Evolutionary conservation across 176 grass and related monocot genomes (phyloP).

Genomic region (Zoysia japonica): DNA sequence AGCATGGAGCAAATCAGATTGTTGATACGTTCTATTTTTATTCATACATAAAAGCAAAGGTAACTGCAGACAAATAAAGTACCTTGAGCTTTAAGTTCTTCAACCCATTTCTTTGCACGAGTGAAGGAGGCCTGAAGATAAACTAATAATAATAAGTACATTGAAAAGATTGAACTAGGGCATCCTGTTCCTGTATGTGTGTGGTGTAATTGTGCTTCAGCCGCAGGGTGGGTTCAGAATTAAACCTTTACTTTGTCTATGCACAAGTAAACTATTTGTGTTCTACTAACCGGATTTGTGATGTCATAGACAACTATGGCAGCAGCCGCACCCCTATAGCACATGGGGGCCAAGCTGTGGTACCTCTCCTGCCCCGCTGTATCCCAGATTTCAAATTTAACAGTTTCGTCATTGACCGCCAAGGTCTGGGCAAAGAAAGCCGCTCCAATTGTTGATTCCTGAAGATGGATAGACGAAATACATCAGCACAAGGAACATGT

Average conservation of each 20-base stretch:
- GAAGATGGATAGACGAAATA: conserved; percentile 22
- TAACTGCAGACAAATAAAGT: conserved; percentile 22
- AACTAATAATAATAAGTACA: conserved; percentile 5
- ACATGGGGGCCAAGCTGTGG: conserved; percentile 97
- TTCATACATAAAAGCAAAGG: neutral
- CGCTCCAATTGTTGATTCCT: conserved; percentile 96
- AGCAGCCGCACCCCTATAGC: conserved; percentile 90
- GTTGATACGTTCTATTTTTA: neutral
- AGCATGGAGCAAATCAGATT: neutral
- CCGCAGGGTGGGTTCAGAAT: neutral
- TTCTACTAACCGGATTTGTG: conserved; percentile 72
- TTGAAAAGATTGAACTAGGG: neutral
- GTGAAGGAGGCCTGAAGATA: conserved; percentile 75
- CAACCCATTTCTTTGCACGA: conserved; percentile 94
- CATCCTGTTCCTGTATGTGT: neutral
- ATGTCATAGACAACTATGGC: conserved; percentile 96
- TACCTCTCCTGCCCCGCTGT: conserved; percentile 99
- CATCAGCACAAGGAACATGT: conserved; percentile 1
- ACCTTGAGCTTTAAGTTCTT: conserved; percentile 97
- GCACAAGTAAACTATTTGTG: conserved; percentile 6
- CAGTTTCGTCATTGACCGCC: conserved; percentile 78
- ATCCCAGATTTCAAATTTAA: conserved; percentile 99
- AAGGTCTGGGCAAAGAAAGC: conserved; percentile 96
- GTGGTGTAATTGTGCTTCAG: conserved; percentile 11
- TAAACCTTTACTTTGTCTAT: neutral